Evolutionary conservation across 306 rosid species (phyloP).

Genomic region (Dalbergia cochinchinensis): DNA sequence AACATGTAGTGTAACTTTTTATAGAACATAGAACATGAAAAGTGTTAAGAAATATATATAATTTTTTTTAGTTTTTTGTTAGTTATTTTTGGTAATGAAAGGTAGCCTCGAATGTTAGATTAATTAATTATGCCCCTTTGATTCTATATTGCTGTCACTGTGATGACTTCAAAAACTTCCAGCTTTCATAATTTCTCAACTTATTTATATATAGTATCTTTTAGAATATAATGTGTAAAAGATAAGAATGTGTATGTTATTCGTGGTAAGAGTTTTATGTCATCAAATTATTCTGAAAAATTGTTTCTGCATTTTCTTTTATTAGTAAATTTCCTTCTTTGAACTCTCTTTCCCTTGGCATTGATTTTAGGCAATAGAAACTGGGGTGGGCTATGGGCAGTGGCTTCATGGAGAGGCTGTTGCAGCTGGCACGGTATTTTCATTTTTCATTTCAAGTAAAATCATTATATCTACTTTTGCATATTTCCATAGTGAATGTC

Average conservation of each 20-base stretch:
- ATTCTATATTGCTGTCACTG: not conserved
- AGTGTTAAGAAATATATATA: constrained; percentile 8
- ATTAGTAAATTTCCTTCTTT: constrained; percentile 19
- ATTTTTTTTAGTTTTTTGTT: not conserved
- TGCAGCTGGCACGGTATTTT: constrained; percentile 90
- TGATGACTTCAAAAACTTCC: constrained; percentile 2
- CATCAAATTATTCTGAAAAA: constrained; percentile 20
- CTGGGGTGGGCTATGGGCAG: constrained; percentile 84
- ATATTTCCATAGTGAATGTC: not conserved
- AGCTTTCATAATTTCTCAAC: not conserved
- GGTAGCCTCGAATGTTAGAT: not conserved
- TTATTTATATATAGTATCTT: not conserved
- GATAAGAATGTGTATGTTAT: constrained; percentile 12
- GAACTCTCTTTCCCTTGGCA: constrained; percentile 36
- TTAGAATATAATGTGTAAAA: constrained; percentile 30
- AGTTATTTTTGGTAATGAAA: not conserved
- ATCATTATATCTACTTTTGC: constrained; percentile 21
- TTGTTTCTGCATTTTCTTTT: constrained; percentile 31
- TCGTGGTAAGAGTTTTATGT: not conserved
- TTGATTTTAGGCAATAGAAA: constrained; percentile 85
- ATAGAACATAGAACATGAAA: constrained; percentile 7
- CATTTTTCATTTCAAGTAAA: not conserved
- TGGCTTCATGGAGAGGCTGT: constrained; percentile 99
- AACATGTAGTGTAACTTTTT: constrained; percentile 16
- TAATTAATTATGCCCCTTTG: too few species aligned